Evolutionary conservation across 1,284 basidiomycete genomes (phyloP).

Genomic region (Cutaneotrichosporon dermatis): DNA sequence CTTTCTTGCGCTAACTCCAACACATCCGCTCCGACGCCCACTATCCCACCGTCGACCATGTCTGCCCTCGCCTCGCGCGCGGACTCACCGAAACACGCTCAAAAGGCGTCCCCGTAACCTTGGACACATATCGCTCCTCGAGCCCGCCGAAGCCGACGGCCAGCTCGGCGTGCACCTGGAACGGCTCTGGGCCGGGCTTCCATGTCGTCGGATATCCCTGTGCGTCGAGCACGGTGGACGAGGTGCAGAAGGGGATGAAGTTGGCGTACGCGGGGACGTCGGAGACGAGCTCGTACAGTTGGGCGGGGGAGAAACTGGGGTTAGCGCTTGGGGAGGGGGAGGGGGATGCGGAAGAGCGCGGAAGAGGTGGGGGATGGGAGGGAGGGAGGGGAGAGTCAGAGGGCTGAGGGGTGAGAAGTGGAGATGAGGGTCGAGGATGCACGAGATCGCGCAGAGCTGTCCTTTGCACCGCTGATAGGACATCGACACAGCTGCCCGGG

Average conservation of each 20-base stretch:
- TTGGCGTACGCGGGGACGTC: conserved; percentile 79
- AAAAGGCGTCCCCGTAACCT: conserved; percentile 71
- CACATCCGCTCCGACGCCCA: no score
- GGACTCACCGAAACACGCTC: conserved; percentile 69
- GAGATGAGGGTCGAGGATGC: no score
- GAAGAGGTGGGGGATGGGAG: no score
- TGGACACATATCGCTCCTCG: conserved; percentile 80
- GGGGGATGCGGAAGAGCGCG: no score
- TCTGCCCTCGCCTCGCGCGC: no score
- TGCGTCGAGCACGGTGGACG: conserved; percentile 62
- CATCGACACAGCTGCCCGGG: no score
- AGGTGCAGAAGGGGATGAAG: conserved; percentile 86
- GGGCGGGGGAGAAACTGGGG: conserved; percentile 62
- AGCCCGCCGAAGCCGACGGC: conserved; percentile 84
- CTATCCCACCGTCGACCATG: no score
- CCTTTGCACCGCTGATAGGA: no score
- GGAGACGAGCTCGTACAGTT: conserved; percentile 81
- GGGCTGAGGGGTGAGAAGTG: no score
- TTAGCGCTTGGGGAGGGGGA: neutral
- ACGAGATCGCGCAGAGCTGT: no score
- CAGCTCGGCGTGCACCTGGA: conserved; percentile 74
- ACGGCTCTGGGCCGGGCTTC: conserved; percentile 47
- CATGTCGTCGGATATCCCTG: conserved; percentile 22
- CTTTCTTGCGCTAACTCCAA: no score
- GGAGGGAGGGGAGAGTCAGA: no score